Evolutionary conservation across 345 rosid genomes (phyloP), one percentile per base, ranked within the genome.

Genomic region (Eucalyptus curtisii): DNA sequence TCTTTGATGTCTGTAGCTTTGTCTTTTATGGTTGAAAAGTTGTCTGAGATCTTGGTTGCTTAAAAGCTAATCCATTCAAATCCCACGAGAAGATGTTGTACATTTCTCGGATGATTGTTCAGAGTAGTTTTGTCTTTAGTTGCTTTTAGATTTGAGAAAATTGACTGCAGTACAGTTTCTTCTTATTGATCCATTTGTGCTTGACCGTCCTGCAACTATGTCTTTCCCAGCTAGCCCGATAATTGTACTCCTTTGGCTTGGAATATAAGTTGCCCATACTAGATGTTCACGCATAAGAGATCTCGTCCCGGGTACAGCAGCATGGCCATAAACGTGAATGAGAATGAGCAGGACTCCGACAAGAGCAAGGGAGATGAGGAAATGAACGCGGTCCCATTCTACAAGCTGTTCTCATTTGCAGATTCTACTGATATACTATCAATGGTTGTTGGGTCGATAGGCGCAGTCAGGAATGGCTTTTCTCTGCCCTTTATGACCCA

Each of bases 401-500:
- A 55, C 61, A 55, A 55, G 61, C 61, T 55, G 0, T 55, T 55
- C 61, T 55, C 61, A 55, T 55, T 55, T 55, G 96, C 98, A 42
- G 96, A 96, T 91, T 91, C 96, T 1, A 87, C 66, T 9, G 99
- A 96, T 90, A 20, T 86, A 31, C 59, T 91, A 45, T 90, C 95
- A 91, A 97, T 96, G 97, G 80, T 94, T 45, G 31, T 94, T 4
- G 98, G 98, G 49, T 88, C 93, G 1, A 55, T 94, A 87, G 99
- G 95, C 50, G 93, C 98, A 40, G 42, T 92, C n/a, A 93, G 93
- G 24, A 97, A 96, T 86, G 98, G 99, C 52, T 17, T 95, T 5
- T 89, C 91, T 52, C 80, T 94, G 91, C 97, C 99, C 71, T 64
- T 96, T 7, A 96, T 97, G 99, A 92, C 99, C 8, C 17, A 96